Evolutionary conservation across 2,329 filamentous ascomycete species (phyloP).

Genomic region (Clarireedia homoeocarpa): DNA sequence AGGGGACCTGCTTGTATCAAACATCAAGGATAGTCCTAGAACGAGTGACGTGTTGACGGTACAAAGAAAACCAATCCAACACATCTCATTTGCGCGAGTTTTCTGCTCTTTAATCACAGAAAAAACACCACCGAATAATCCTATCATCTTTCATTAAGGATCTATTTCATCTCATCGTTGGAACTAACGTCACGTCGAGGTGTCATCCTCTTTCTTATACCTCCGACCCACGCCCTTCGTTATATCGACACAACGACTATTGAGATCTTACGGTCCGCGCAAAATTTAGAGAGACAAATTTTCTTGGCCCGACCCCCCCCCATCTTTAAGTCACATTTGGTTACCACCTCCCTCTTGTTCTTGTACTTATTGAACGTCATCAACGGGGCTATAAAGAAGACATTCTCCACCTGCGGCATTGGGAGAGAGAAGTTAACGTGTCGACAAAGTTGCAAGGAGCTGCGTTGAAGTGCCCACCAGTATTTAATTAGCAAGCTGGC

Average conservation of each 20-base stretch:
- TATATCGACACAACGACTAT: background rate
- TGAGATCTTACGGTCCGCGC: background rate
- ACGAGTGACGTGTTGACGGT: constrained; percentile 20
- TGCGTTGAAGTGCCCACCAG: background rate
- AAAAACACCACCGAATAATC: constrained; percentile 6
- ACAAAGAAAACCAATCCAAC: background rate
- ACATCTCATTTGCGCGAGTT: constrained; percentile 5
- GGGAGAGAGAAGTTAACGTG: constrained; percentile 1
- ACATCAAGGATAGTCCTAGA: constrained; percentile 24
- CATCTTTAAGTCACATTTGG: background rate
- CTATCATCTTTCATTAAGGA: background rate
- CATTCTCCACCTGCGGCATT: background rate
- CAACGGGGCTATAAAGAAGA: background rate
- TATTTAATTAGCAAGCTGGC: constrained; percentile 50
- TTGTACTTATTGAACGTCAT: background rate
- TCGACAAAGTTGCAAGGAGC: background rate
- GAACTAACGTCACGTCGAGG: background rate
- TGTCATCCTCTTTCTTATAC: background rate
- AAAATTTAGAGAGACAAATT: constrained; percentile 3
- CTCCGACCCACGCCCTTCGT: background rate
- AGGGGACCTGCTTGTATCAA: constrained; percentile 24
- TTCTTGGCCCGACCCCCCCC: background rate
- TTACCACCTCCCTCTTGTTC: background rate
- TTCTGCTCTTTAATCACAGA: constrained; percentile 2
- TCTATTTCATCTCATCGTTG: constrained; percentile 3